Conservation (phyloP, 352 stramenopile species). For the Phytophthora sojae region DNA sequence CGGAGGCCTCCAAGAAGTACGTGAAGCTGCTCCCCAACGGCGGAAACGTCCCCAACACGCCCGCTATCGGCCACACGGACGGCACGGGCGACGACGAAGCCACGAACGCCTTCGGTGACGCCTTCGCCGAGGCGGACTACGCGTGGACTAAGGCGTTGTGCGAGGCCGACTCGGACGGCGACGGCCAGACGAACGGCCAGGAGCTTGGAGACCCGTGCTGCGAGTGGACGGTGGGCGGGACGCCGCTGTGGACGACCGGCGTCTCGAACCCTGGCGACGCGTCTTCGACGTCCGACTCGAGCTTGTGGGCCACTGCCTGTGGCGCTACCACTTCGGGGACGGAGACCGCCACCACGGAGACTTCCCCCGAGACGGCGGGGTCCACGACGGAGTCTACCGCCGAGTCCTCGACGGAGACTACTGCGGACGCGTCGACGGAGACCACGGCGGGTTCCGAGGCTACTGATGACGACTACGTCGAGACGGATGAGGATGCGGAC, state of each 20-base stretch:
- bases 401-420: neutral
- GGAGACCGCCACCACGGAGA: neutral
- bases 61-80: conserved; percentile 43
- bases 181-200: conserved; percentile 31
- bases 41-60: conserved; percentile 39
- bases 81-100: conserved; percentile 14
- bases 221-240: conserved; percentile 12
- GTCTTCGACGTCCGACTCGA: conserved; percentile 27
- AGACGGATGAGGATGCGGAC: neutral
- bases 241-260: conserved; percentile 23
- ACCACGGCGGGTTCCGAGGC: neutral
- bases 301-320: conserved; percentile 31
- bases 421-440: neutral
- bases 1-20: conserved; percentile 20
- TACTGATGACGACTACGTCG: neutral
- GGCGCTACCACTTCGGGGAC: conserved; percentile 1
- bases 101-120: conserved; percentile 46
- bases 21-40: conserved; percentile 46
- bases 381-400: neutral
- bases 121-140: conserved; percentile 18
- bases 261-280: conserved; percentile 32
- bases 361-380: neutral
- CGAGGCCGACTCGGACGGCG: conserved; percentile 34
- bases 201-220: conserved; percentile 32
- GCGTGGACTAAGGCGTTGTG: conserved; percentile 38